These are phyloP conservation scores for Musa schizocarpa DNA, from an alignment of 176 grass and related monocot genomes.

Conservation along the genomic window DNA sequence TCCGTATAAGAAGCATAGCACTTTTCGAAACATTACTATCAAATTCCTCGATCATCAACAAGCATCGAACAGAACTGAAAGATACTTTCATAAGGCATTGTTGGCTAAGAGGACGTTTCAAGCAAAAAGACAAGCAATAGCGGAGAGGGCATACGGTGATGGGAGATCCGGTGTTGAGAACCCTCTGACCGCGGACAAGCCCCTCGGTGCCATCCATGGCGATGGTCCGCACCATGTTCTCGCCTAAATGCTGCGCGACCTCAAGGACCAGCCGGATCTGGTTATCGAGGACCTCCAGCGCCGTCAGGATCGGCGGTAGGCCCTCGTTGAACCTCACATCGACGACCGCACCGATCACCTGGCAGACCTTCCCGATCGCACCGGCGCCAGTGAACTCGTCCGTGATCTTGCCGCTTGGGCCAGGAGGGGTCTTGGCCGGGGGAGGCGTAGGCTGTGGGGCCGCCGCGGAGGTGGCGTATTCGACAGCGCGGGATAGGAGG, in stretches of 20 bases:
- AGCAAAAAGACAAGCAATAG: not conserved
- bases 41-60: not conserved
- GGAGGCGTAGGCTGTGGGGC: constrained; percentile 9
- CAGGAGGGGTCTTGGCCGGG: not conserved
- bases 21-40: too few relatives aligned
- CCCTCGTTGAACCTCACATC: constrained; percentile 87
- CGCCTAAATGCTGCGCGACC: constrained; percentile 90
- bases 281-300: constrained; percentile 96
- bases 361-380: constrained; percentile 80
- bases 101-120: not conserved
- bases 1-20: not conserved
- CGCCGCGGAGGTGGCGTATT: constrained; percentile 17
- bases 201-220: constrained; percentile 98
- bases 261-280: constrained; percentile 90
- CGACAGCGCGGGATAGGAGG: constrained; percentile 33
- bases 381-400: constrained; percentile 96
- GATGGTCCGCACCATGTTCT: constrained; percentile 93
- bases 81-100: not conserved
- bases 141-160: constrained; percentile 57
- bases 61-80: not conserved
- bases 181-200: constrained; percentile 84
- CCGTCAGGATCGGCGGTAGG: constrained; percentile 87
- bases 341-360: constrained; percentile 96
- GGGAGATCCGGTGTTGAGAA: constrained; percentile 93
- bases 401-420: constrained; percentile 64